Conservation (phyloP, 495 filamentous ascomycete species). For the Xylaria flabelliformis region DNA sequence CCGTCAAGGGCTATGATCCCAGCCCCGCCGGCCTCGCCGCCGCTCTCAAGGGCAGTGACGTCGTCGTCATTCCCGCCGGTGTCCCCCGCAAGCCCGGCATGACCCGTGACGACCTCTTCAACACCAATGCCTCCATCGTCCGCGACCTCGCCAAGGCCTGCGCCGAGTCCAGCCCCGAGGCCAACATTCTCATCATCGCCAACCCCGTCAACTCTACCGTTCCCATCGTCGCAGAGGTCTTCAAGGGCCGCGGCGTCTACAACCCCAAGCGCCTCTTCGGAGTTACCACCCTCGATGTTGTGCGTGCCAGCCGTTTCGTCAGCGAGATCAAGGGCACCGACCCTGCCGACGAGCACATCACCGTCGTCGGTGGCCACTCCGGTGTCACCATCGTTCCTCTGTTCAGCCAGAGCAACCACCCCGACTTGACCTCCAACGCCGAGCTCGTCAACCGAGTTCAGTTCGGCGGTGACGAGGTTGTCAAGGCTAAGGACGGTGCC, state of each 20-base stretch:
- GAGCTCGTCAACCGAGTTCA: slow-evolving; percentile 93
- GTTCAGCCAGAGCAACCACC: slow-evolving; percentile 90
- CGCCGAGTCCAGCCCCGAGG: slow-evolving; percentile 86
- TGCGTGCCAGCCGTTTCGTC: slow-evolving; percentile 97
- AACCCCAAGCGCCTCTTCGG: slow-evolving; percentile 98
- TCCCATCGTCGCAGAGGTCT: slow-evolving; percentile 95
- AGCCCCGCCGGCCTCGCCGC: slow-evolving; percentile 74
- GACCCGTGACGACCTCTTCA: slow-evolving; percentile 99
- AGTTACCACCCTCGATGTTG: slow-evolving; percentile 98
- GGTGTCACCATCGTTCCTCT: slow-evolving; percentile 98
- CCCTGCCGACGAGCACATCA: slow-evolving; percentile 89
- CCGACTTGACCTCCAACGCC: slow-evolving; percentile 75
- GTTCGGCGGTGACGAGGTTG: slow-evolving; percentile 99
- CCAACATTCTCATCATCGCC: slow-evolving; percentile 95
- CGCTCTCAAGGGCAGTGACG: slow-evolving; percentile 82
- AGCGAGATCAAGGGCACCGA: slow-evolving; percentile 88
- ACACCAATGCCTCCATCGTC: slow-evolving; percentile 99
- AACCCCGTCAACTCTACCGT: slow-evolving; percentile 99
- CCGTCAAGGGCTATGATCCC: slow-evolving; percentile 85
- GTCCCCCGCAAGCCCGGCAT: slow-evolving; percentile 99
- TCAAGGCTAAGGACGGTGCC: slow-evolving; percentile 98
- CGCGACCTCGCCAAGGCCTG: slow-evolving; percentile 96
- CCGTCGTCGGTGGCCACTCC: slow-evolving; percentile 95
- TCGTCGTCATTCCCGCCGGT: slow-evolving; percentile 97
- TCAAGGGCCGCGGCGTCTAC: slow-evolving; percentile 92